Base-by-base conservation (phyloP, 805 yeast genomes). In the Spathaspora gorwiae region DNA sequence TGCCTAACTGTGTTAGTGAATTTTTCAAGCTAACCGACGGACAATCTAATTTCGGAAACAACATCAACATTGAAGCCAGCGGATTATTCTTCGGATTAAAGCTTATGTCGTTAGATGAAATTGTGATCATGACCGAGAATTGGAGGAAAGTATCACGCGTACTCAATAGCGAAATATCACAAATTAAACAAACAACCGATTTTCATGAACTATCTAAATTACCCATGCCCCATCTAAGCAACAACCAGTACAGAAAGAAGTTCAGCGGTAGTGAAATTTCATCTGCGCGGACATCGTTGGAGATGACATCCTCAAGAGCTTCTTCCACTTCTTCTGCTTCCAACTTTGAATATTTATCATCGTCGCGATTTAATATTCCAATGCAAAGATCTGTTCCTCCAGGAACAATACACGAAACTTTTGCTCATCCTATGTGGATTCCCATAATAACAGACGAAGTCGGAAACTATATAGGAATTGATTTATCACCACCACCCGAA, bases 381-480 rank as follows among this genome's bases (percentile, higher is more conserved):
- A 84, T 44, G 3, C 76, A 71, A 65, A 75, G 74, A 47, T 83
- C 94, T 0, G 73, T 88, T 12, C 99, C 99, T 7, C 86, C 86
- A 14, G 83, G 82, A 6, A 69, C 82, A 10, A 72, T 90, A 38
- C 86, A 87, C 60, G 75, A 78, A 7, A 80, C 81, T 6, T 94
- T 89, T 64, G 92, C 96, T n/a, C 88, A 88, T 62, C 81, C 88
- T 4, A 80, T 78, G 56, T 92, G 99, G 99, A 81, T 92, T 47
- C 98, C 99, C 3, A 65, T 92, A 43, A 80, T 87, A 34, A 88
- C 92, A 40, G 99, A 92, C 62, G 81, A 79, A 44, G 84, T 81
- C 19, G 99, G 99, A 39, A 92, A 92, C 68, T 90, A 90, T 63
- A 83, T 92, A 51, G 99, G 90, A 43, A 72, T 94, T 12, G 99